A percentile compares a stretch with the other conserved stretches of the same genome.
These are phyloP conservation scores for Sporormia fimetaria DNA, from an alignment of 495 filamentous ascomycete genomes.

Conservation along the genomic window DNA sequence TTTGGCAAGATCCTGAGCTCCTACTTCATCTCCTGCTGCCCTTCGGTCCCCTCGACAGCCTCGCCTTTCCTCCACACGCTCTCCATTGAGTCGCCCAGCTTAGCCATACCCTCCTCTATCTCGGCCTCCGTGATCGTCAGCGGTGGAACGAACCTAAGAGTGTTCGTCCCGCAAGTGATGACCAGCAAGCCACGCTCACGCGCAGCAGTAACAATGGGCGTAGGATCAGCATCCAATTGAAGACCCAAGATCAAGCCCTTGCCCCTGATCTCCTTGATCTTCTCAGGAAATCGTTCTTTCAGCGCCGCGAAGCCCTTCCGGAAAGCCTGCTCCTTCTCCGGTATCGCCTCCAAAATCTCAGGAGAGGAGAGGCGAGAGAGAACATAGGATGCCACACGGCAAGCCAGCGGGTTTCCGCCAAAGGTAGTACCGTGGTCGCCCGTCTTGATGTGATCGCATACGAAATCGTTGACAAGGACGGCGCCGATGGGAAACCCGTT, in stretches of 20 bases:
- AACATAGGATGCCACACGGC: conserved; percentile 72
- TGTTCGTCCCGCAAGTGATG: conserved; percentile 81
- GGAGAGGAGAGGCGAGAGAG: conserved; percentile 58
- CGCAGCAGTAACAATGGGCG: conserved; percentile 65
- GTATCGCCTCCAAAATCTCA: conserved; percentile 52
- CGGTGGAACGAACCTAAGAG: conserved; percentile 35
- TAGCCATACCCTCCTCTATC: conserved; percentile 60
- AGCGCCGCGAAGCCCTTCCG: conserved; percentile 50
- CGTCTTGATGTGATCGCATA: conserved; percentile 71
- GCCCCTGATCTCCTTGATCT: conserved; percentile 70
- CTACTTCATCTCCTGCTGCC: conserved; percentile 29
- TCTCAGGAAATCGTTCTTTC: conserved; percentile 52
- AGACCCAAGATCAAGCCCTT: conserved; percentile 74
- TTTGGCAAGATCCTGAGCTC: too few species aligned
- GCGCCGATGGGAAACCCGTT: conserved; percentile 95
- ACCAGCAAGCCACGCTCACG: conserved; percentile 79
- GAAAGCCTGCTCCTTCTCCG: conserved; percentile 55
- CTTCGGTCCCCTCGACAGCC: conserved; percentile 25
- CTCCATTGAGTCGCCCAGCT: conserved; percentile 66
- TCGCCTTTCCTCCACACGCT: conserved; percentile 33
- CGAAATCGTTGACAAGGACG: conserved; percentile 65
- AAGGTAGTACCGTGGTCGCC: conserved; percentile 97
- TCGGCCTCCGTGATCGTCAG: conserved; percentile 59
- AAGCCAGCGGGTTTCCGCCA: conserved; percentile 85
- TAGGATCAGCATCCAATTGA: conserved; percentile 62